Evolutionary conservation across 2,329 filamentous ascomycete genomes (phyloP).

Genomic region (Colletotrichum neosansevieriae): DNA sequence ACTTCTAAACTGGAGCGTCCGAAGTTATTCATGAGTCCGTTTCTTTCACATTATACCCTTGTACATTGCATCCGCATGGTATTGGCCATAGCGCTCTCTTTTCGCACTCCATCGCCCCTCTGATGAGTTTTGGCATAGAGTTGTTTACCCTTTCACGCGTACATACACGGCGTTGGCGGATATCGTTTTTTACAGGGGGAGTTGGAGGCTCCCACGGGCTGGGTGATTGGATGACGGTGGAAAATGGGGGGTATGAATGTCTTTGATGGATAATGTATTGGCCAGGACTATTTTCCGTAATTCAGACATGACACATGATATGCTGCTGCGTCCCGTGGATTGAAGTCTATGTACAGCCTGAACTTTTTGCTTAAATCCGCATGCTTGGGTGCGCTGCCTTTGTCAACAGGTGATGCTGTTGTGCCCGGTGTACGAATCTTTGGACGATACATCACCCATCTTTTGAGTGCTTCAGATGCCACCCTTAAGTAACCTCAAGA

Average conservation of each 20-base stretch:
- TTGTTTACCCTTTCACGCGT: conserved; percentile 17
- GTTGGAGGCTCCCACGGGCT: conserved; percentile 31
- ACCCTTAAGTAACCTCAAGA: too few species aligned
- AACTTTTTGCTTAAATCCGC: too few species aligned
- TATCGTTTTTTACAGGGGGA: conserved; percentile 23
- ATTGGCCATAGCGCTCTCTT: conserved; percentile 45
- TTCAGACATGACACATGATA: conserved; percentile 23
- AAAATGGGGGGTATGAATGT: conserved; percentile 38
- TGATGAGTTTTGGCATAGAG: conserved; percentile 21
- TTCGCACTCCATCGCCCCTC: conserved; percentile 40
- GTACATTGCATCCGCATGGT: conserved; percentile 41
- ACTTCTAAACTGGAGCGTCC: conserved; percentile 76
- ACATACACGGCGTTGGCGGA: conserved; percentile 36
- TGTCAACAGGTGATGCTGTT: background rate
- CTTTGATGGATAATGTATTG: conserved; percentile 38
- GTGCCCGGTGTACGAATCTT: too few species aligned
- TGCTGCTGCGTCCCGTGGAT: too few species aligned
- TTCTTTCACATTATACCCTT: conserved; percentile 42
- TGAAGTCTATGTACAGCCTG: too few species aligned
- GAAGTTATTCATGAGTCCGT: conserved; percentile 34
- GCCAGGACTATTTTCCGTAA: conserved; percentile 25
- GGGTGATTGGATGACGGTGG: conserved; percentile 36
- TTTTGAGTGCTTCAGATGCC: too few species aligned
- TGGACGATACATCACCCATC: too few species aligned
- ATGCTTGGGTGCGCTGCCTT: background rate